phyloP scores from a whole-genome alignment of 2,329 filamentous ascomycete species.

The Diplocarpon mali region DNA sequence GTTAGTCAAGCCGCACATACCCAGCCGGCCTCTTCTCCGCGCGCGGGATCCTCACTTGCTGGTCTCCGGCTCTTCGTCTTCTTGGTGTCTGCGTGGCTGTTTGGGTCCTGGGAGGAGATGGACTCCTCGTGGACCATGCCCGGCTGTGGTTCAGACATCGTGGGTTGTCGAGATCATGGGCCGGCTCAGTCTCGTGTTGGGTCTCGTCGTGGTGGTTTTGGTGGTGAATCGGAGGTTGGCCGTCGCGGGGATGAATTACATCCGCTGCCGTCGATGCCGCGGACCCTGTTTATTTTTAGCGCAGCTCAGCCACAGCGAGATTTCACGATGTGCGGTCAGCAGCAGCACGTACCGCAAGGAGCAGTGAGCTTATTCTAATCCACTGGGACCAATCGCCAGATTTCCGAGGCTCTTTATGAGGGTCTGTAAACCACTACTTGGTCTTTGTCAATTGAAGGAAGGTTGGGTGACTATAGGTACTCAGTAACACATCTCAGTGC shows the following conservation, averaged over 20 bases:
- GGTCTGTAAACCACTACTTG: no score
- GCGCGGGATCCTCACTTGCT: slow-evolving; percentile 51
- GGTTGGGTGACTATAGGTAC: no score
- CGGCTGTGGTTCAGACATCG: slow-evolving; percentile 24
- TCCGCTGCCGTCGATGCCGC: slow-evolving; percentile 11
- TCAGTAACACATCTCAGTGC: no score
- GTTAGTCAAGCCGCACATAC: slow-evolving; percentile 9
- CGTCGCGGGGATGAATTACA: slow-evolving; percentile 11
- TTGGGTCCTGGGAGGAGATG: slow-evolving; percentile 43
- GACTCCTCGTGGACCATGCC: slow-evolving; percentile 33
- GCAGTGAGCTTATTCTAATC: no score
- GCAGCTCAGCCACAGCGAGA: slow-evolving; percentile 1
- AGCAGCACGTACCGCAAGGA: not conserved
- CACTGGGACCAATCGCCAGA: no score
- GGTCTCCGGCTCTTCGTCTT: slow-evolving; percentile 88
- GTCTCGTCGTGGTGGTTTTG: slow-evolving; percentile 6
- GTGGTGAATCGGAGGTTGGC: slow-evolving; percentile 8
- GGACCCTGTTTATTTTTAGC: slow-evolving; percentile 9
- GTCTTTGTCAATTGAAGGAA: no score
- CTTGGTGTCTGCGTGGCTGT: slow-evolving; percentile 45
- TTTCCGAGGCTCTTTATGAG: no score
- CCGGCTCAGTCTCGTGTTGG: slow-evolving; percentile 14
- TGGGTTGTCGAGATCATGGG: slow-evolving; percentile 18
- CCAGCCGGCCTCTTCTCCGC: not conserved
- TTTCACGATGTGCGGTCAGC: no score